Conservation (phyloP, 2,329 filamentous ascomycete species). For the Neonectria punicea region DNA sequence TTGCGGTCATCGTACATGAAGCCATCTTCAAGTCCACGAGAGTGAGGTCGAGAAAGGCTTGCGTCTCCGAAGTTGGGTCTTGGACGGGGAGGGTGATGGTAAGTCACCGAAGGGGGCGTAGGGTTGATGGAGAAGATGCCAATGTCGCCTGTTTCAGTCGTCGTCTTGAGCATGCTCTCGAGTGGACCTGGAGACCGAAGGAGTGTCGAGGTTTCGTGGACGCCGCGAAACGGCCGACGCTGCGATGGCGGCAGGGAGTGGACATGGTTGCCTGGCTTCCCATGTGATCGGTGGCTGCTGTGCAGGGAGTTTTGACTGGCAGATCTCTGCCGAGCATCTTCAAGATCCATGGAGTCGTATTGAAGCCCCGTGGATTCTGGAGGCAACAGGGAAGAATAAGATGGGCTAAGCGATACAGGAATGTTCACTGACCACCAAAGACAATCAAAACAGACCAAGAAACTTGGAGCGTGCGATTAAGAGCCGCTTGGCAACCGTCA, state of each 20-base stretch:
- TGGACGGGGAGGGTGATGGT: conserved; percentile 43
- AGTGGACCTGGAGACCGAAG: conserved; percentile 63
- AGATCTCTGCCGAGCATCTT: conserved; percentile 46
- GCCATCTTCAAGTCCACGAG: conserved; percentile 47
- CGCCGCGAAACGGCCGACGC: conserved; percentile 54
- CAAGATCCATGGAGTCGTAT: conserved; percentile 44
- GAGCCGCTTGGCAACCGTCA: conserved; percentile 35
- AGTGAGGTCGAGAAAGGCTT: conserved; percentile 41
- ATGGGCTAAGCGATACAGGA: conserved; percentile 34
- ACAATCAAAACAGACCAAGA: conserved; percentile 34
- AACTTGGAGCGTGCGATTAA: conserved; percentile 28
- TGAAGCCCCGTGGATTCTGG: conserved; percentile 9
- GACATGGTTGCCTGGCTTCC: conserved; percentile 28
- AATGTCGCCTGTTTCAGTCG: conserved; percentile 73
- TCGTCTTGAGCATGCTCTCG: conserved; percentile 74
- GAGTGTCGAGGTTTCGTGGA: conserved; percentile 56
- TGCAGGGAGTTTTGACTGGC: conserved; percentile 54
- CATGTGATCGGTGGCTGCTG: conserved; percentile 45
- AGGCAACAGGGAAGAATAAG: conserved; percentile 18
- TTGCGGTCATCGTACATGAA: conserved; percentile 54
- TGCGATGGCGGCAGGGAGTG: conserved; percentile 37
- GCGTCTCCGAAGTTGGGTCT: conserved; percentile 46
- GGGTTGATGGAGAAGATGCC: conserved; percentile 66
- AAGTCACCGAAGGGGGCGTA: conserved; percentile 44
- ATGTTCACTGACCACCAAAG: conserved; percentile 32